Conservation (phyloP, 163 green algal genomes). For the Trebouxiophyceae sp. region DNA sequence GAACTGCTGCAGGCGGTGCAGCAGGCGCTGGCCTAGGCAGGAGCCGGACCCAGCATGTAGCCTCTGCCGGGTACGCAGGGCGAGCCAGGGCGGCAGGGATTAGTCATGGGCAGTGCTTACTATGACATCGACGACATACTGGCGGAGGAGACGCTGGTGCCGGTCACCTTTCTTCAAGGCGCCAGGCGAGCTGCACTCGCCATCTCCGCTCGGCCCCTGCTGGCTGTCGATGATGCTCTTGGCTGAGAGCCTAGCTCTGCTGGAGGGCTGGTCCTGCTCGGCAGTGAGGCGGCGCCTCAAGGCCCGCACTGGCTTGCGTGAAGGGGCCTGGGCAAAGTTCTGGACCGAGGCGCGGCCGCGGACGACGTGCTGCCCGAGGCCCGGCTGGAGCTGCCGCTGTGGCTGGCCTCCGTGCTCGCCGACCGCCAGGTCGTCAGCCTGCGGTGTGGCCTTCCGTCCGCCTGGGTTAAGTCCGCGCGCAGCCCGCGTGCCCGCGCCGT, state of each 20-base stretch:
- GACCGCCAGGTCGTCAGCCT: constrained; percentile 29
- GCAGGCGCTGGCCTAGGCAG: constrained; percentile 13
- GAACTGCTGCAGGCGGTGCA: constrained; percentile 24
- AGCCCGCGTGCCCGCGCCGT: no score
- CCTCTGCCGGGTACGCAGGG: no score
- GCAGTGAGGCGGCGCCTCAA: no score
- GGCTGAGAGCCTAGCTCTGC: no score
- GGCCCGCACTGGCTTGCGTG: not conserved
- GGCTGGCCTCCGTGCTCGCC: constrained; percentile 34
- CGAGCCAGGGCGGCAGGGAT: no score
- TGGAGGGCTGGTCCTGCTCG: no score
- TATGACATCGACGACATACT: constrained; percentile 32
- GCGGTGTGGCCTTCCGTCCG: no score
- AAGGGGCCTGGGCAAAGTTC: constrained; percentile 18
- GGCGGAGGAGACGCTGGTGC: constrained; percentile 33
- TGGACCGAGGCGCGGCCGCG: constrained; percentile 32
- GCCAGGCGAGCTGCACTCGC: not conserved
- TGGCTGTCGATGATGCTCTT: no score
- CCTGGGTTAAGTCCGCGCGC: no score
- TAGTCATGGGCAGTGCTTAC: no score
- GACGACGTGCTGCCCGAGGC: constrained; percentile 18
- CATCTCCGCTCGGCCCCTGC: no score
- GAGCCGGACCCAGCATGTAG: no score
- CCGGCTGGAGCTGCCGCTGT: constrained; percentile 39
- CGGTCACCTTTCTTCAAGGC: constrained; percentile 10